Conservation (phyloP, 2,329 filamentous ascomycete genomes). For the Aspergillus tubingensis region DNA sequence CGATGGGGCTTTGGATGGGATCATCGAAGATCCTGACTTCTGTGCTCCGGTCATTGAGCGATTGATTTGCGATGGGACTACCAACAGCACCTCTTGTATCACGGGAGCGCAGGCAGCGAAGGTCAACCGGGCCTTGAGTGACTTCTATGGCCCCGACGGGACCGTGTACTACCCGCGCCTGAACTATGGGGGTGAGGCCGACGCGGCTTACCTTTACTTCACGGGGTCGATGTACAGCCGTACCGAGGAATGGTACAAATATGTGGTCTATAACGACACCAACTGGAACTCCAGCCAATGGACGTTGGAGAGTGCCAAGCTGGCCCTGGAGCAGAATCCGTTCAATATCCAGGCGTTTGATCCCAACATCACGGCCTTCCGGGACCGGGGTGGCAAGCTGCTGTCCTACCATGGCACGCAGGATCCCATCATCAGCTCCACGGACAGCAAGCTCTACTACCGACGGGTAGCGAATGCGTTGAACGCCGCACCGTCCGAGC, state of each 20-base stretch:
- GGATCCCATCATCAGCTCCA: slow-evolving; percentile 55
- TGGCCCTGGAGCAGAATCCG: slow-evolving; percentile 44
- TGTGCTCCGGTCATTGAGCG: slow-evolving; percentile 37
- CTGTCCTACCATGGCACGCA: slow-evolving; percentile 47
- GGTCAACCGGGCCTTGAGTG: slow-evolving; percentile 8
- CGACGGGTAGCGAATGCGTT: slow-evolving; percentile 46
- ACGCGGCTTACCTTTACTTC: slow-evolving; percentile 12
- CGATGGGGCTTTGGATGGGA: slow-evolving; percentile 36
- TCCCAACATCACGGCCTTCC: slow-evolving; percentile 52
- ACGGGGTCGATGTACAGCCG: slow-evolving; percentile 12
- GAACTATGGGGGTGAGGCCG: slow-evolving; percentile 12
- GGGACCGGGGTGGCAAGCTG: slow-evolving; percentile 45
- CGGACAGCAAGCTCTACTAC: slow-evolving; percentile 56
- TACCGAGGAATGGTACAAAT: slow-evolving; percentile 37
- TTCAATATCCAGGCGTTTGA: slow-evolving; percentile 53
- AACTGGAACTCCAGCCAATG: slow-evolving; percentile 44
- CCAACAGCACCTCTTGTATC: slow-evolving; percentile 41
- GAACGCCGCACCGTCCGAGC: slow-evolving; percentile 29
- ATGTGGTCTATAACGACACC: slow-evolving; percentile 45
- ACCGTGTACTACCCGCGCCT: slow-evolving; percentile 29
- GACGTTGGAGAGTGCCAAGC: slow-evolving; percentile 39
- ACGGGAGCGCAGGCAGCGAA: slow-evolving; percentile 48
- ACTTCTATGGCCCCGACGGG: slow-evolving; percentile 25
- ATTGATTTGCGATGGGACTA: slow-evolving; percentile 34
- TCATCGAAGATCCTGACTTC: slow-evolving; percentile 41